phyloP scores from a whole-genome alignment of 176 grass and related monocot genomes.

The Elaeis guineensis region DNA sequence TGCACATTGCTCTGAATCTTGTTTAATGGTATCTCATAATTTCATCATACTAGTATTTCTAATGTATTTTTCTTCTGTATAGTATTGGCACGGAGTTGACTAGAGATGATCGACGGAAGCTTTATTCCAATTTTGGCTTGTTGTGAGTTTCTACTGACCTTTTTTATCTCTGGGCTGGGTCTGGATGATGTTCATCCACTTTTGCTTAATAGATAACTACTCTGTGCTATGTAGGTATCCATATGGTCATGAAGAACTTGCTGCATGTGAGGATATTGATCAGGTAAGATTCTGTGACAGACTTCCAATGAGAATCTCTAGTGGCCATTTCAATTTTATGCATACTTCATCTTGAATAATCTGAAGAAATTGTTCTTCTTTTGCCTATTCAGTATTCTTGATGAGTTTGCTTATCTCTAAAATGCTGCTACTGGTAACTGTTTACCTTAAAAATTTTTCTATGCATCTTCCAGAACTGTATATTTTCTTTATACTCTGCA shows the following conservation, averaged over 20 bases:
- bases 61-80: constrained; percentile 27
- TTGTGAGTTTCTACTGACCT: constrained; percentile 42
- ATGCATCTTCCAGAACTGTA: too few species aligned
- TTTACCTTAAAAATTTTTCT: too few species aligned
- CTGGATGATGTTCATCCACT: not conserved
- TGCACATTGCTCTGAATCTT: too few species aligned
- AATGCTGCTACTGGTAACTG: too few species aligned
- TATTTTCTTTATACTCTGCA: too few species aligned
- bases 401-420: too few species aligned
- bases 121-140: constrained; percentile 96
- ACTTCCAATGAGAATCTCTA: not conserved
- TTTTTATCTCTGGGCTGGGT: too few species aligned
- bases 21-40: too few species aligned
- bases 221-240: constrained; percentile 44
- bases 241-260: constrained; percentile 98
- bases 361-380: too few species aligned
- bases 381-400: too few species aligned
- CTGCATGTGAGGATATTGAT: constrained; percentile 91
- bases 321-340: not conserved
- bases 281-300: constrained; percentile 43
- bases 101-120: constrained; percentile 90
- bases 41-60: not conserved
- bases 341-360: not conserved
- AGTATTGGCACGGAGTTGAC: constrained; percentile 97
- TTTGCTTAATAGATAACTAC: constrained; percentile 4